Base-by-base conservation (phyloP, 148 eudicot species). In the Cornus kousa region DNA sequence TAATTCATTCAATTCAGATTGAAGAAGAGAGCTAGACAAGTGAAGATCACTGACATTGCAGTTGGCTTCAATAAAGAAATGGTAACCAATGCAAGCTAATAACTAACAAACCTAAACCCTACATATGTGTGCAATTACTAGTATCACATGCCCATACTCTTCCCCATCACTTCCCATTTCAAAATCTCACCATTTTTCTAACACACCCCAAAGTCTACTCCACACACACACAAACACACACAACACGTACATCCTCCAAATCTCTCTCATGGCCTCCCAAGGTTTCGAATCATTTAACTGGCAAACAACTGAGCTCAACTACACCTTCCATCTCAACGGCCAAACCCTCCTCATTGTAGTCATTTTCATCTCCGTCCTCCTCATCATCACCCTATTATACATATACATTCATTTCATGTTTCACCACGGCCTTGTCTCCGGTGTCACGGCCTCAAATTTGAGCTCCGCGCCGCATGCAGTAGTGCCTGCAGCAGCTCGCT, bases 231-330 rank as follows among this genome's bases (percentile, higher is more conserved):
- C 57, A 62, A 40, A 35, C 40, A 4, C 22, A 35, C 28, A 35
- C 23, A 2, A 5, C 9, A 62, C n/a, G n/a, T n/a, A n/a, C 2
- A 62, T 4, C 48, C 69, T 33, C 2, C 48, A 67, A 62, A 62
- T 14, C 66, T 17, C 23, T n/a, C 66, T 17, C 48, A 80, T 80
- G 83, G 62, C 71, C 64, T 40, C 75, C 55, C 69, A 74, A 74
- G 65, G 20, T 57, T 68, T 59, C 32, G 78, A 74, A 55, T 57
- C 77, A 53, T 14, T 40, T n/a, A 40, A 17, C 12, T 32, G 16
- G 32, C 78, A 74, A 67, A n/a, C 40, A 74, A 55, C 75, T n/a
- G 35, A 75, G 37, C 31, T 70, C 71, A 76, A 67, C 76, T 23
- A 70, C 79, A 64, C 12, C 20, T 7, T 76, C 67, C 79, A 71